Conservation (phyloP, 768 basidiomycete species). For the Tephrocybe sp. region DNA sequence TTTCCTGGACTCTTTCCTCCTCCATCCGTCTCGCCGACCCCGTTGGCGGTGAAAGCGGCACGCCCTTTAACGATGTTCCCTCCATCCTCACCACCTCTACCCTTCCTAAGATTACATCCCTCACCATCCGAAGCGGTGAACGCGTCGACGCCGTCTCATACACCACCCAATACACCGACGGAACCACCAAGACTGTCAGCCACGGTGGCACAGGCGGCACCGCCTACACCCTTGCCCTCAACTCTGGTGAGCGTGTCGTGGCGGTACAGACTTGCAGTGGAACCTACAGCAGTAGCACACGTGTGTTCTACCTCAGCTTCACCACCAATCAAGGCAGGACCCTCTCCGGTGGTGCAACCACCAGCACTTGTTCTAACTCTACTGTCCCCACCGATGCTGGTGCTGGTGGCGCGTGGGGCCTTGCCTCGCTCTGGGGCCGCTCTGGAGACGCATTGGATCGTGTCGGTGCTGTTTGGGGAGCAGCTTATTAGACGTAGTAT, state of each 20-base stretch:
- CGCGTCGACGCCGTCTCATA: slow-evolving; percentile 32
- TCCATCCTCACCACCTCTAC: slow-evolving; percentile 14
- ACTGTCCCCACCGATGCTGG: slow-evolving; percentile 28
- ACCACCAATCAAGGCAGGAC: slow-evolving; percentile 29
- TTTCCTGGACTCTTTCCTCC: slow-evolving; percentile 30
- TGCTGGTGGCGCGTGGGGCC: slow-evolving; percentile 25
- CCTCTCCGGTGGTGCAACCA: slow-evolving; percentile 26
- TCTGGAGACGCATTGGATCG: slow-evolving; percentile 29
- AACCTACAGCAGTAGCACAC: slow-evolving; percentile 22
- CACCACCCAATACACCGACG: slow-evolving; percentile 19
- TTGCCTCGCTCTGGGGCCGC: slow-evolving; percentile 32
- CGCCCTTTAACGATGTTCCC: slow-evolving; percentile 29
- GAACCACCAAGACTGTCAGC: slow-evolving; percentile 16
- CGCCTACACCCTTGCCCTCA: slow-evolving; percentile 24
- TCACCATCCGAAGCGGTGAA: slow-evolving; percentile 30
- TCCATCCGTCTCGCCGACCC: slow-evolving; percentile 30
- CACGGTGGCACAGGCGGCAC: slow-evolving; percentile 36
- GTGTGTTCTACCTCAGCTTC: slow-evolving; percentile 30
- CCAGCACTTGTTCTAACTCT: slow-evolving; percentile 24
- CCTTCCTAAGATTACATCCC: slow-evolving; percentile 24
- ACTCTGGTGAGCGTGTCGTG: slow-evolving; percentile 22
- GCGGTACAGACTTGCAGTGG: slow-evolving; percentile 26
- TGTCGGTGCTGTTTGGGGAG: slow-evolving; percentile 30
- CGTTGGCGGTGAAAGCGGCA: slow-evolving; percentile 32
- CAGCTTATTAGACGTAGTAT: slow-evolving; percentile 20